A percentile compares a stretch with the other conserved stretches of the same genome.
These are phyloP conservation scores for Lactifluus rugatus DNA, from an alignment of 768 basidiomycete species.

Conservation along the genomic window DNA sequence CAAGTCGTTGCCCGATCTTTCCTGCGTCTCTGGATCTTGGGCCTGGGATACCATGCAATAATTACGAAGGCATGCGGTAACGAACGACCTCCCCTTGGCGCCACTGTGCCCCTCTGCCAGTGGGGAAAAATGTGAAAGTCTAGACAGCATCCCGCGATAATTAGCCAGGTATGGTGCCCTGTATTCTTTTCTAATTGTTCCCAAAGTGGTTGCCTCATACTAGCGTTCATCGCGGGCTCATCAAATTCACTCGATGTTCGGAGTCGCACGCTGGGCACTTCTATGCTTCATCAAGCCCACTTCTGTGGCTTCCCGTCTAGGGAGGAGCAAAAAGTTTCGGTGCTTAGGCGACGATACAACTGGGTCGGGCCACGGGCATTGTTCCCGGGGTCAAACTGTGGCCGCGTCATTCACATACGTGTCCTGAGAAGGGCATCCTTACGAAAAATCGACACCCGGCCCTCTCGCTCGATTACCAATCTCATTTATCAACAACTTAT, in stretches of 20 bases:
- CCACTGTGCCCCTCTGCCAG: neutral
- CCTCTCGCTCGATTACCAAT: no score
- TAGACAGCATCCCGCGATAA: no score
- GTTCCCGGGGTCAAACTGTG: no score
- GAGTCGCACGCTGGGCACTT: neutral
- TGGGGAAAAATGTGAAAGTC: neutral
- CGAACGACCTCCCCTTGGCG: neutral
- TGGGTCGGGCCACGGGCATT: no score
- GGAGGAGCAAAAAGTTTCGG: neutral
- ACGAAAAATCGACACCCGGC: no score
- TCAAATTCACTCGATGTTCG: neutral
- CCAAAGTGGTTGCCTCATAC: neutral
- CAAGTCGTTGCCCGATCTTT: neutral
- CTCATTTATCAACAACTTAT: no score
- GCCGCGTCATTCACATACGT: no score
- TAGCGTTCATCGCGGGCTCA: neutral
- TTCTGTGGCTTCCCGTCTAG: neutral
- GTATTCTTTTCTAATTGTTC: neutral
- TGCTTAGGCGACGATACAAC: neutral
- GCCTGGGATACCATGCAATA: neutral
- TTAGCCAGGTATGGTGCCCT: no score
- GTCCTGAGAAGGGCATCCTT: no score
- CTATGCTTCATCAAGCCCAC: neutral
- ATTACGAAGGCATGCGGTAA: neutral
- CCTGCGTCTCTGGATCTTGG: neutral